A percentile compares a stretch with the other conserved stretches of the same genome.
phyloP scores from a whole-genome alignment of 140 eudicot genomes.

The Anethum foeniculum region DNA sequence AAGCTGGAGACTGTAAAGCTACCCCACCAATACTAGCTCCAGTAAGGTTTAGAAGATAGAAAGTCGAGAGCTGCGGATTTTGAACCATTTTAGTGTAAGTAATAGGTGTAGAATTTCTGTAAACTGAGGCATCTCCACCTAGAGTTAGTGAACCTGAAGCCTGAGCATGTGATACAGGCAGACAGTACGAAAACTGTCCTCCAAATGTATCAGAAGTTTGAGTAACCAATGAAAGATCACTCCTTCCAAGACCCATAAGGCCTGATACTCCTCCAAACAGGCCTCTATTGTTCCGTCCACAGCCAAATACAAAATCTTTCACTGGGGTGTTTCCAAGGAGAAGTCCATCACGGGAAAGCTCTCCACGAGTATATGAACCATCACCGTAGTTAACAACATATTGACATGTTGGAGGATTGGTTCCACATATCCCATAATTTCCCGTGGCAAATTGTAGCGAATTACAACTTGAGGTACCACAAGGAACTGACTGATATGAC shows the following conservation, averaged over 20 bases:
- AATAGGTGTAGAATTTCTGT: conserved; percentile 56
- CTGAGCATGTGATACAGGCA: conserved; percentile 51
- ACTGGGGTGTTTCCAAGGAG: conserved; percentile 41
- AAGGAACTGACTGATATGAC: conserved; percentile 45
- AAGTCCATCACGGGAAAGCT: conserved; percentile 48
- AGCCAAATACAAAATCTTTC: conserved; percentile 61
- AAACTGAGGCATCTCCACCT: conserved; percentile 45
- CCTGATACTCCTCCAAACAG: conserved; percentile 84
- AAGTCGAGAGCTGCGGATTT: conserved; percentile 48
- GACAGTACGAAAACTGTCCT: conserved; percentile 78
- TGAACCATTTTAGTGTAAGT: conserved; percentile 54
- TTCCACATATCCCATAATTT: conserved; percentile 43
- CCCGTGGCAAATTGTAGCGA: conserved; percentile 62
- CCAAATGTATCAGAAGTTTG: conserved; percentile 55
- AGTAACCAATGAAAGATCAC: conserved; percentile 58
- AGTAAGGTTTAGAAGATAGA: conserved; percentile 71
- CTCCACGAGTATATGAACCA: conserved; percentile 78
- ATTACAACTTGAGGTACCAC: conserved; percentile 59
- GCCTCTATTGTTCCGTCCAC: conserved; percentile 70
- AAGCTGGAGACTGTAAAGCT: conserved; percentile 37
- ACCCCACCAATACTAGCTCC: conserved; percentile 70
- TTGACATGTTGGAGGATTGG: conserved; percentile 39
- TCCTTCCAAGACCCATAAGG: conserved; percentile 79
- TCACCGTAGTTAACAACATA: conserved; percentile 76
- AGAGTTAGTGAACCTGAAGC: conserved; percentile 60